A percentile compares a stretch with the other conserved stretches of the same genome.
Conservation (phyloP, 305 asterid genomes). For the Fraxinus sp. region DNA sequence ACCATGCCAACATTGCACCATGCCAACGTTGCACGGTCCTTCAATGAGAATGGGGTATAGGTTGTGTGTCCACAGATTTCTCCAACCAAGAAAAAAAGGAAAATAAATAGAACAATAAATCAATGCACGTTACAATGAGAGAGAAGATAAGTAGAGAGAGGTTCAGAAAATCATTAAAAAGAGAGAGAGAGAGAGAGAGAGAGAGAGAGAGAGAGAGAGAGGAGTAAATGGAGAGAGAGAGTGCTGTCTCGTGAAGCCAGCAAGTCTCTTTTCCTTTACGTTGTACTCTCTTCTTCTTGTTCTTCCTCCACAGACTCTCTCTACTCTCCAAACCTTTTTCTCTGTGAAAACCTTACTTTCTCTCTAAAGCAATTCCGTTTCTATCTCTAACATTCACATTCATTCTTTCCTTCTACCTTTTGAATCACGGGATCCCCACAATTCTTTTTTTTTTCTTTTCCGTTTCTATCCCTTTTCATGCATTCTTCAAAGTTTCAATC, state of each 20-base stretch:
- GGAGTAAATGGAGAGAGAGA: constrained; percentile 26
- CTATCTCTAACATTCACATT: constrained; percentile 27
- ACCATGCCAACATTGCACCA: neutral
- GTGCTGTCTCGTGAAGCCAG: constrained; percentile 45
- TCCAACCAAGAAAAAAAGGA: neutral
- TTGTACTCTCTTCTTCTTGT: constrained; percentile 31
- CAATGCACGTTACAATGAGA: neutral
- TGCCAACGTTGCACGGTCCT: neutral
- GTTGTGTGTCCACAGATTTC: neutral
- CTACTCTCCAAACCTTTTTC: constrained; percentile 16
- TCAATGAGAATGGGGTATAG: neutral
- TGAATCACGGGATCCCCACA: constrained; percentile 70
- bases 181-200: constrained; percentile 11
- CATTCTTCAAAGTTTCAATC: neutral
- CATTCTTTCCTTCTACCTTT: constrained; percentile 59
- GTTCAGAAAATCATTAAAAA: neutral
- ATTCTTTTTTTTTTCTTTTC: neutral
- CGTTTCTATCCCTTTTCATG: constrained; percentile 21
- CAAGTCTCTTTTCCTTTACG: constrained; percentile 12
- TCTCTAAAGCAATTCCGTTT: neutral
- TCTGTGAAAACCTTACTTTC: neutral
- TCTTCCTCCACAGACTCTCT: constrained; percentile 22
- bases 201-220: constrained; percentile 12
- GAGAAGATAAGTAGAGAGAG: neutral
- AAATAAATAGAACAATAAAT: neutral